Evolutionary conservation across 352 stramenopile genomes (phyloP).

Genomic region (Phytopythium aichiense): DNA sequence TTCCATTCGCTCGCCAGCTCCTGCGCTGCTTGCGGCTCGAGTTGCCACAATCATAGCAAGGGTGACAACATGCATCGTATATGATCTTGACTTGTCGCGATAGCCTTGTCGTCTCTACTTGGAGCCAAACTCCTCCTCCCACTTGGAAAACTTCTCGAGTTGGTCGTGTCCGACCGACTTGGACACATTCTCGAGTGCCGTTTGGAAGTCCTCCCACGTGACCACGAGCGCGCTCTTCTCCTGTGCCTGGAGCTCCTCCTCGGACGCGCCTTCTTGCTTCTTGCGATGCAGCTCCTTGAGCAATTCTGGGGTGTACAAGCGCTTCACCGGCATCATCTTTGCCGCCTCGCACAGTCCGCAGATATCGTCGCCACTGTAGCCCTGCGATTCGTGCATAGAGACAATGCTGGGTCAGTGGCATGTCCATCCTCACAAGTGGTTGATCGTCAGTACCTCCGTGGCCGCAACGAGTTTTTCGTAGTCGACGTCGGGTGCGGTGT

Average conservation of each 20-base stretch:
- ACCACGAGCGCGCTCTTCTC: slow-evolving; percentile 58
- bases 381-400: slow-evolving; percentile 12
- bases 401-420: not conserved
- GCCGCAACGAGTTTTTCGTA: slow-evolving; percentile 60
- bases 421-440: not conserved
- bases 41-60: not conserved
- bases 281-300: slow-evolving; percentile 42
- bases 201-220: slow-evolving; percentile 56
- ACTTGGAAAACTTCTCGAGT: slow-evolving; percentile 69
- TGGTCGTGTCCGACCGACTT: slow-evolving; percentile 80
- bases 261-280: slow-evolving; percentile 37
- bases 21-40: not conserved
- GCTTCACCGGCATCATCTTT: slow-evolving; percentile 81
- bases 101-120: slow-evolving; percentile 35
- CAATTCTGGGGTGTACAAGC: slow-evolving; percentile 67
- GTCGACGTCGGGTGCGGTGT: slow-evolving; percentile 74
- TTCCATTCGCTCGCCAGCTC: not conserved
- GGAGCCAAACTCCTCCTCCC: slow-evolving; percentile 80
- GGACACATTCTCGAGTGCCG: slow-evolving; percentile 70
- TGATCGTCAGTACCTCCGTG: slow-evolving; percentile 51
- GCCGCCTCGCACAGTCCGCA: slow-evolving; percentile 61
- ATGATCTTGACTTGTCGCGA: not conserved
- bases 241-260: slow-evolving; percentile 32
- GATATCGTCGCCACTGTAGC: slow-evolving; percentile 58
- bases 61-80: slow-evolving; percentile 4